Conservation (phyloP, 2,329 filamentous ascomycete genomes). For the Trichoderma sp. region DNA sequence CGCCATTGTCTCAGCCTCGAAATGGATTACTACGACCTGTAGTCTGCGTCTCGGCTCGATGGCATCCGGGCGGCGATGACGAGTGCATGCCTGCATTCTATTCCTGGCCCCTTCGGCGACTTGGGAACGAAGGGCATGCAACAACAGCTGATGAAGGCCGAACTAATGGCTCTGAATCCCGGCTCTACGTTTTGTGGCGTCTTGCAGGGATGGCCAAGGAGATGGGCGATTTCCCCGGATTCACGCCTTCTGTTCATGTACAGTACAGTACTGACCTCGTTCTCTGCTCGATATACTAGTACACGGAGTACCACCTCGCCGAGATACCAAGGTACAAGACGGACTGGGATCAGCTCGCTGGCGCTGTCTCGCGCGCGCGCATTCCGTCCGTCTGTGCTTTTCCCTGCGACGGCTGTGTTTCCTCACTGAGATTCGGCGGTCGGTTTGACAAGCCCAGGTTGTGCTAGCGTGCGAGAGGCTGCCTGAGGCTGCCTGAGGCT, state of each 20-base stretch:
- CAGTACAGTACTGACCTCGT: neutral
- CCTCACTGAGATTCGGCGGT: neutral
- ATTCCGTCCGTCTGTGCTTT: neutral
- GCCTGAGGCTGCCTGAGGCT: too few species aligned
- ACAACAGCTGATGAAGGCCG: neutral
- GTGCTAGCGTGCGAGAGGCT: conserved; percentile 13
- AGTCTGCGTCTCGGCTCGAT: neutral
- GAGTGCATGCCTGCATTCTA: neutral
- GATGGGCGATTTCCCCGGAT: conserved; percentile 7
- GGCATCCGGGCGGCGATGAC: neutral
- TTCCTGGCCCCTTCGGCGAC: neutral
- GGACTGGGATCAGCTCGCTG: conserved; percentile 2
- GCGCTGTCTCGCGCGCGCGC: neutral
- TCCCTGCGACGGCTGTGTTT: neutral
- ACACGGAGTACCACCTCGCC: neutral
- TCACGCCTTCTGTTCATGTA: neutral
- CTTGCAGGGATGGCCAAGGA: neutral
- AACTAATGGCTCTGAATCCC: neutral
- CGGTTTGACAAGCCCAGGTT: neutral
- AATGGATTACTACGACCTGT: neutral
- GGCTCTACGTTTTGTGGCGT: neutral
- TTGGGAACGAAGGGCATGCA: neutral
- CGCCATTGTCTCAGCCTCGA: neutral
- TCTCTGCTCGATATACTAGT: neutral
- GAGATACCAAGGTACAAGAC: neutral